A percentile compares a stretch with the other conserved stretches of the same genome.
phyloP scores from a whole-genome alignment of 495 filamentous ascomycete species.

The Cercophora sp. region DNA sequence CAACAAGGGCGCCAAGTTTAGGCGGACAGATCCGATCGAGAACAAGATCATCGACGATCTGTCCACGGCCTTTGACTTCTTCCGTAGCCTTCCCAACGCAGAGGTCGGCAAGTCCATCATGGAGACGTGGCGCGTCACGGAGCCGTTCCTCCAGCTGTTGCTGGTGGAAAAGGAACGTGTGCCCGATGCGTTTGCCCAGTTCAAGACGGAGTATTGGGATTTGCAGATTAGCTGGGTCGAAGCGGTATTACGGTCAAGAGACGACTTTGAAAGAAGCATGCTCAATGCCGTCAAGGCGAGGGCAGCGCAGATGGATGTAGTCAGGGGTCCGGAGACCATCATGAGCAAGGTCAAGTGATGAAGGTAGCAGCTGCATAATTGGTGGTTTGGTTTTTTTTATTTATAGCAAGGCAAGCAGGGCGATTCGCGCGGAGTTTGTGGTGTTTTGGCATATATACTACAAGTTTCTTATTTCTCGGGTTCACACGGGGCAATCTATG shows the following conservation, averaged over 20 bases:
- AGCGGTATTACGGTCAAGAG: constrained; percentile 74
- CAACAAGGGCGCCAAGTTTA: constrained; percentile 89
- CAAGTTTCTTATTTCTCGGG: no score
- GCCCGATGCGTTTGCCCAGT: constrained; percentile 71
- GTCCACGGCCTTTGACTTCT: constrained; percentile 76
- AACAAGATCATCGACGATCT: constrained; percentile 91
- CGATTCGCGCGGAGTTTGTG: no score
- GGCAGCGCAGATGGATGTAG: constrained; percentile 77
- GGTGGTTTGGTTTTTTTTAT: no score
- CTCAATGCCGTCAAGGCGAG: constrained; percentile 79
- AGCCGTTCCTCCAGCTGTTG: constrained; percentile 72
- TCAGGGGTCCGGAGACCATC: constrained; percentile 76
- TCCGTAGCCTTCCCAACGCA: constrained; percentile 49
- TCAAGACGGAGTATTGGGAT: constrained; percentile 90
- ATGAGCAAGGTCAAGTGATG: constrained; percentile 80
- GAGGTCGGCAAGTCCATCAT: constrained; percentile 61
- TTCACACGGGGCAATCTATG: no score
- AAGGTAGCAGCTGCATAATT: no score
- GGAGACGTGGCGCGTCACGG: constrained; percentile 84
- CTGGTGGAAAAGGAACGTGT: constrained; percentile 69
- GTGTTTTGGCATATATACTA: no score
- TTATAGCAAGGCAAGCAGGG: no score
- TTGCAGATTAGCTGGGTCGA: constrained; percentile 96
- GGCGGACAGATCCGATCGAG: constrained; percentile 72
- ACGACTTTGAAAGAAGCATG: constrained; percentile 92